Evolutionary conservation across 1,139 yeast species (phyloP), one percentile per base, ranked within the genome.

Genomic region (Blastobotrys buckinghamii): DNA sequence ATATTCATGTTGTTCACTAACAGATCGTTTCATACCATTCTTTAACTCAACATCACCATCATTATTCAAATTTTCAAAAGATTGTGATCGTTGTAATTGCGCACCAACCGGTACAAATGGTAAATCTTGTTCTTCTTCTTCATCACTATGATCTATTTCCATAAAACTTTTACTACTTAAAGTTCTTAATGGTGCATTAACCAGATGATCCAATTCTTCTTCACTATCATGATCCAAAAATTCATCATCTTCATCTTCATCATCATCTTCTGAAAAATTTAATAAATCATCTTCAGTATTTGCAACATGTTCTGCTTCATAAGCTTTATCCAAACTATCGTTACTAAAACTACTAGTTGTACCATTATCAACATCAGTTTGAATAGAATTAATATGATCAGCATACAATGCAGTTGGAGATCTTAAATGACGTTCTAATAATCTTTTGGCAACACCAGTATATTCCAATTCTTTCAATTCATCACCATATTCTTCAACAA

Each of bases 401-500:
- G 48, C 48, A 24, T 45, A 45, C 48, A 45, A 37, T 4, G 49
- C 42, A 26, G 46, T 41, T 9, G 42, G 42, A 1, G 46, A 36
- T 26, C 43, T 45, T 30, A 42, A 17, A 24, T 47, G 45, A 34
- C 45, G 42, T 33, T 47, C 46, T 10, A 47, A 36, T 19, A 47
- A 17, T 9, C 33, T 33, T 30, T 42, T 47, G 43, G 42, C 45
- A 8, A 42, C 38, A 9, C 44, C 49, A 7, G 56, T 46, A 35
- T 68, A 53, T 61, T 63, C 54, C 63, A 70, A 56, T 55, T 71
- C 42, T 49, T 59, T 44, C 69, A 82, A 67, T 42, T 71, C 62
- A 1, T 63, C 63, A 20, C 66, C 66, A 56, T 73, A 78, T 30
- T 71, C 69, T 1, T 70, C 67, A 48, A 74, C 74, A 38, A 84